A percentile compares a stretch with the other conserved stretches of the same genome.
phyloP scores from a whole-genome alignment of 164 flowering plant genomes.

The Buxus sempervirens region DNA sequence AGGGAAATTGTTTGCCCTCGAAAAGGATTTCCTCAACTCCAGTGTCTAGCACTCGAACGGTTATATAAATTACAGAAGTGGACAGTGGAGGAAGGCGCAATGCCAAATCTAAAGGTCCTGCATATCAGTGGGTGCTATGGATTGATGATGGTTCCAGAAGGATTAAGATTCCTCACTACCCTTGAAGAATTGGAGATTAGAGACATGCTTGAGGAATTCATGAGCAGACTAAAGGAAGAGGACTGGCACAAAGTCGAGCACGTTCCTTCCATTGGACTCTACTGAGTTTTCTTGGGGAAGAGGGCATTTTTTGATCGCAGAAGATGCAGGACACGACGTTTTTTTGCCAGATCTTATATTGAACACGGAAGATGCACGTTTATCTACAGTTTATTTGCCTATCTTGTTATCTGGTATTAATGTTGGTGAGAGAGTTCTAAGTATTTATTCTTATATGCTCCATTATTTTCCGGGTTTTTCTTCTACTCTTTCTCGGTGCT shows the following conservation, averaged over 20 bases:
- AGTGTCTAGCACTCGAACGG: neutral
- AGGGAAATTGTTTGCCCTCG: slow-evolving; percentile 19
- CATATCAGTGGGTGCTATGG: neutral
- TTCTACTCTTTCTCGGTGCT: too few species aligned
- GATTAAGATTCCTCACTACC: slow-evolving; percentile 15
- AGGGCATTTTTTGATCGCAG: neutral
- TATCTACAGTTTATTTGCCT: neutral
- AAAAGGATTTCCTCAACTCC: slow-evolving; percentile 27
- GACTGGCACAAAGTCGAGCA: slow-evolving; percentile 12
- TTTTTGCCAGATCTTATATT: too few species aligned
- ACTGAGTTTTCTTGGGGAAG: neutral
- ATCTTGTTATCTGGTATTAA: too few species aligned
- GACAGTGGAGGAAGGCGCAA: slow-evolving; percentile 23
- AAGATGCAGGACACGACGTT: too few species aligned
- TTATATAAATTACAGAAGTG: slow-evolving; percentile 14
- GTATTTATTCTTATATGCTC: too few species aligned
- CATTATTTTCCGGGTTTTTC: too few species aligned
- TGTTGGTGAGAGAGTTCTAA: too few species aligned
- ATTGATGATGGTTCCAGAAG: slow-evolving; percentile 25
- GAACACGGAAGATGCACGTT: too few species aligned
- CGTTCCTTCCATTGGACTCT: neutral
- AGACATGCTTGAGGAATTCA: slow-evolving; percentile 11
- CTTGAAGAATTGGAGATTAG: slow-evolving; percentile 17
- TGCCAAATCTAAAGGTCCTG: slow-evolving; percentile 21
- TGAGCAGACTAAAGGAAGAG: slow-evolving; percentile 10